Base-by-base conservation (phyloP, 192 early-diverging fungal genomes). In the Haplosporangium gracile region DNA sequence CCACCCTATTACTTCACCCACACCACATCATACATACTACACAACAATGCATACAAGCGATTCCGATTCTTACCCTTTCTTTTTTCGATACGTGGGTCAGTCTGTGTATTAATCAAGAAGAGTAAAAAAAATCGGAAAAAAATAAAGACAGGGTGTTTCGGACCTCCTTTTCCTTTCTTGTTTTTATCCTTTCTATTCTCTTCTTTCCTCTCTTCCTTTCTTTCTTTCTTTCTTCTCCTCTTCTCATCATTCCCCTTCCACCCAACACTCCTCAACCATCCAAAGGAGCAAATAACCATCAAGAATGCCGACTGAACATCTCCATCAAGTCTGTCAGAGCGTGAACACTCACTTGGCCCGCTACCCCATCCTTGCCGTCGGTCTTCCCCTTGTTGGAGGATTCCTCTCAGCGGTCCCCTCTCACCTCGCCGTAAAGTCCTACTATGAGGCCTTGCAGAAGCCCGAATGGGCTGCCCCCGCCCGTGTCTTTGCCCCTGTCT, bases 261-360 rank as follows among this genome's bases (percentile, higher is more conserved):
- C 32, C 49, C 49, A 20, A 16, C 49, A 51, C 49, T 22, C 49
- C 20, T 0, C 49, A 51, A 22, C 0, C 47, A 18, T 16, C 20
- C 18, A 51, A 51, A 51, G 49, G 49, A 51, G 49, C 15, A 51
- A 51, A 51, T 16, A 51, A 1, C 40, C 47, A 40, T 6, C 51
- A 20, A 80, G 4, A 72, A 81, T 86, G 79, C 72, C 71, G 60
- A 60, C 45, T 53, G 78, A 86, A n/a, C 57, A 76, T 63, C 70
- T 80, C 51, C 75, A 86, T 36, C 75, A 78, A 13, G 75, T 70
- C 15, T 80, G 79, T 68, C 84, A 86, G 49, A 74, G 71, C 42
- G 26, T 86, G 29, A 86, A 86, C 79, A 86, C 84, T 29, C 42
- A 81, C 24, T 26, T 86, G 76, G 84, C 84, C 7, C 84, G 84